Base-by-base conservation (phyloP, 2,329 filamentous ascomycete species). In the Cordyceps militaris region DNA sequence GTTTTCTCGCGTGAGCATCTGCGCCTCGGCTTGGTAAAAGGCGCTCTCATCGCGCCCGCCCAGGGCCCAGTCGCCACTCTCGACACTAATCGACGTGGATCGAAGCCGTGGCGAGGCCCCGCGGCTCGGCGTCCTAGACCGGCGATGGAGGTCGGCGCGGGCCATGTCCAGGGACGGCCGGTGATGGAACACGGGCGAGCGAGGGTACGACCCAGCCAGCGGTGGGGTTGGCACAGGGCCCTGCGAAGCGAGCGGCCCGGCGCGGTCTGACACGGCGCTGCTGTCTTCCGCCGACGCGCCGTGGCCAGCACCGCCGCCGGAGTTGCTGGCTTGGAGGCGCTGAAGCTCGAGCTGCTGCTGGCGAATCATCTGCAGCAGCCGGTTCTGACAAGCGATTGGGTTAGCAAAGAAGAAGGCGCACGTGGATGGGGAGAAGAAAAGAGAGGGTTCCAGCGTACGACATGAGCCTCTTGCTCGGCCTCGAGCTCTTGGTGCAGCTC, bases 21-120 rank as follows among this genome's bases (percentile, higher is more conserved):
- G 87, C 1, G 88, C 90, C 72, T 93, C 89, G 4, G 88, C 88
- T 69, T 91, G 88, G 66, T 92, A 92, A 69, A 91, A 91, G 1
- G 86, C 85, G 62, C 81, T 85, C 68, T 92, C 88, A 65, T 91
- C 88, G 19, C 88, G 77, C 8, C 81, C 81, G n/a, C 80, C 81
- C 1, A 87, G 76, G 49, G 80, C 71, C 74, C 79, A 83, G 30
- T 90, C 85, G 34, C 79, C 80, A 54, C 76, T 78, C 57, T 86
- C 83, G 19, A 72, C 79, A 58, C 80, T 80, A 63, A 84, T 82
- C 3, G 82, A 85, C 36, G 80, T 76, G 48, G 82, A 73, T 65
- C 81, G 70, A 66, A 87, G 65, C 68, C 79, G 69, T 64, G 87
- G 74, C 65, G 83, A 79, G 67, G 78, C 78, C 50, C 77, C 79